Conservation (phyloP, 108 stramenopile species). For the Fragilariopsis cylindrus region DNA sequence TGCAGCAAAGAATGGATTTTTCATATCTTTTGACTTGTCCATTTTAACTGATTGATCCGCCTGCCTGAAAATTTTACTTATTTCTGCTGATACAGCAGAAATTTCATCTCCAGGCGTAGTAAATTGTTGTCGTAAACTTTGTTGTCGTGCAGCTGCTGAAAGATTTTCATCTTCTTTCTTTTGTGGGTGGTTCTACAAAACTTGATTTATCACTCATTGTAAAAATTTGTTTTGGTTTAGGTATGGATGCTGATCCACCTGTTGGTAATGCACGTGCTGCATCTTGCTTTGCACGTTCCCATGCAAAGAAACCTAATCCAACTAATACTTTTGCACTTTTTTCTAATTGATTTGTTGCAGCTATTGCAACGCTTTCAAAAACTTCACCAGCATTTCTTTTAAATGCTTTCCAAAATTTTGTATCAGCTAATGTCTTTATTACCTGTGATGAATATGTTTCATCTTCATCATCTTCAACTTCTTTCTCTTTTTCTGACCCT, state of each 20-base stretch:
- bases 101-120: conserved; percentile 78
- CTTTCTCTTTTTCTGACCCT: neutral
- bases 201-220: conserved; percentile 2
- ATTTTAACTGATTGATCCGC: conserved; percentile 27
- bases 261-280: conserved; percentile 73
- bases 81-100: conserved; percentile 59
- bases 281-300: conserved; percentile 72
- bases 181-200: neutral
- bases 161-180: neutral
- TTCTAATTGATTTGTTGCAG: conserved; percentile 71
- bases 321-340: conserved; percentile 59
- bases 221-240: conserved; percentile 24
- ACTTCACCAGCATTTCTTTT: conserved; percentile 58
- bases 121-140: conserved; percentile 48
- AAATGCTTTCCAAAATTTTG: conserved; percentile 73
- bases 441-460: conserved; percentile 26
- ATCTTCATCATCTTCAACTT: conserved; percentile 22
- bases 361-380: conserved; percentile 68
- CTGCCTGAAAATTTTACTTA: conserved; percentile 62
- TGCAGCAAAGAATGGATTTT: conserved; percentile 17
- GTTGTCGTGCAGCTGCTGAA: neutral
- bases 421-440: conserved; percentile 56
- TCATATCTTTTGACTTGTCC: conserved; percentile 15
- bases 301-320: conserved; percentile 70
- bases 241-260: conserved; percentile 31